Conservation (phyloP, 371 early-diverging fungal genomes). For the Mortierella sp. region DNA sequence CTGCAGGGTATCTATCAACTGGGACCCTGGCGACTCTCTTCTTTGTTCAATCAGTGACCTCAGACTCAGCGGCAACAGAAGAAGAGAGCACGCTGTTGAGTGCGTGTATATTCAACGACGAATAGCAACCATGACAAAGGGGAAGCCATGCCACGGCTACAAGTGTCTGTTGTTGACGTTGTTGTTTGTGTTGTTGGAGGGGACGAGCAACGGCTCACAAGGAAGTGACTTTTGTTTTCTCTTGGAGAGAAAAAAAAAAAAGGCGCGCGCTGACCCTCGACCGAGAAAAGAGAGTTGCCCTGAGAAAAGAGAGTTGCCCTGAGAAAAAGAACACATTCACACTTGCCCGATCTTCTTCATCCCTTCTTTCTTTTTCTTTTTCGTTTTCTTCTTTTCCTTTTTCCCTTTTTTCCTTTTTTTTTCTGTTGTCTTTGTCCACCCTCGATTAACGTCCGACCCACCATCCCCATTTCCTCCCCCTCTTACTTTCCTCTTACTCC, state of each 20-base stretch:
- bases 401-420: too few relatives aligned
- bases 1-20: neutral
- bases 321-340: too few relatives aligned
- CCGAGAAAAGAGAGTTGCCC: neutral
- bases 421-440: neutral
- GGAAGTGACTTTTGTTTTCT: neutral
- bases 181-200: neutral
- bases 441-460: conserved; percentile 8
- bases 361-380: neutral
- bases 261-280: neutral
- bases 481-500: neutral
- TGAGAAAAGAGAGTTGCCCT: neutral
- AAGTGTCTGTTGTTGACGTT: neutral
- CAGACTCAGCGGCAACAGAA: neutral
- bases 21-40: conserved; percentile 4
- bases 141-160: neutral
- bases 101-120: neutral
- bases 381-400: neutral
- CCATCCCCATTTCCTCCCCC: neutral
- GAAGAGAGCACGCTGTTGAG: neutral
- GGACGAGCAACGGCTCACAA: neutral
- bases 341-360: neutral
- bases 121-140: too few relatives aligned
- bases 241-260: neutral
- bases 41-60: neutral